Conservation (phyloP, 2,329 filamentous ascomycete species). For the Fusarium pininemorale region DNA sequence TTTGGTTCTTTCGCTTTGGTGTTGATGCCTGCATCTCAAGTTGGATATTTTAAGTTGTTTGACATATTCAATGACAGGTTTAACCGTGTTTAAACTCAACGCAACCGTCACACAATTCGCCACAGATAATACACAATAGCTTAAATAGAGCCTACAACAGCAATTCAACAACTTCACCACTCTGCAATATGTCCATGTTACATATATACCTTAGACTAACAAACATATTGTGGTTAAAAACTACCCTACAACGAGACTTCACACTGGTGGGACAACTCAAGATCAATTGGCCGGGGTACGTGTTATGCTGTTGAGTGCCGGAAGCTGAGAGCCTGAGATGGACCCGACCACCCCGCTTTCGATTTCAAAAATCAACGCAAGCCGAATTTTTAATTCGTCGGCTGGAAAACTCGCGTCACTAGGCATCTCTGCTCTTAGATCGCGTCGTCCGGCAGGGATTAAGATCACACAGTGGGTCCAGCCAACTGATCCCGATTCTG, state of each 20-base stretch:
- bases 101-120: neutral
- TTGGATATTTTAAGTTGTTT: neutral
- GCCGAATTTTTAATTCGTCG: slow-evolving; percentile 33
- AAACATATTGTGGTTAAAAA: neutral
- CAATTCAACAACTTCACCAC: neutral
- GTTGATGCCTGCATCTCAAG: neutral
- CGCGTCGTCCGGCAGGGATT: slow-evolving; percentile 39
- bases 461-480: slow-evolving; percentile 32
- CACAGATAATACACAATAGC: neutral
- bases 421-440: slow-evolving; percentile 5
- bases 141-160: neutral
- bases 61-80: too few relatives aligned
- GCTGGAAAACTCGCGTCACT: slow-evolving; percentile 26
- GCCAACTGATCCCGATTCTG: slow-evolving; percentile 50
- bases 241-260: slow-evolving; percentile 8
- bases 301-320: neutral
- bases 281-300: neutral
- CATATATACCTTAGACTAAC: neutral
- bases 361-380: slow-evolving; percentile 21
- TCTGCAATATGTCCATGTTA: neutral
- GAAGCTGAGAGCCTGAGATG: neutral
- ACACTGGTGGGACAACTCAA: neutral
- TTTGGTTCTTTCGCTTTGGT: neutral
- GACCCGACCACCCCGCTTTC: slow-evolving; percentile 9
- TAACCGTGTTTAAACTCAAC: neutral